These are phyloP conservation scores for Exophiala viscosa DNA, from an alignment of 2,329 filamentous ascomycete genomes.

Conservation along the genomic window DNA sequence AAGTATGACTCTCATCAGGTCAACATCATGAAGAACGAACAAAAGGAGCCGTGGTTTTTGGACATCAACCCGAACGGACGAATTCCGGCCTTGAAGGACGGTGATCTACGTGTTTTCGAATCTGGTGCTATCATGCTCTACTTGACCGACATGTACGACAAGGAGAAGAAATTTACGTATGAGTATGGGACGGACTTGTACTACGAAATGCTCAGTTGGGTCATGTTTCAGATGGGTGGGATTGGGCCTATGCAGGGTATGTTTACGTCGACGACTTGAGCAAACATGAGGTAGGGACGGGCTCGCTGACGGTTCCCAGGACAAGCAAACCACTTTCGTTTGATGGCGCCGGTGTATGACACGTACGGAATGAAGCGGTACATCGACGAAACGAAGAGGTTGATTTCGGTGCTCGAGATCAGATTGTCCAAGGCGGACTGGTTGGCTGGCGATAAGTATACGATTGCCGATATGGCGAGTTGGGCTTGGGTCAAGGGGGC, in stretches of 20 bases:
- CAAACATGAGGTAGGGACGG: neutral
- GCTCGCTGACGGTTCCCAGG: slow-evolving; percentile 28
- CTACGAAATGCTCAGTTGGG: slow-evolving; percentile 44
- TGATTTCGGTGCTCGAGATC: slow-evolving; percentile 46
- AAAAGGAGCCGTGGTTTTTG: slow-evolving; percentile 46
- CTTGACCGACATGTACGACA: slow-evolving; percentile 43
- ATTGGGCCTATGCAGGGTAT: slow-evolving; percentile 39
- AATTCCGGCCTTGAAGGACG: slow-evolving; percentile 46
- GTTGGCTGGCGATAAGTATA: slow-evolving; percentile 46
- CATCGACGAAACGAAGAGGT: slow-evolving; percentile 46
- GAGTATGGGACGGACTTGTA: slow-evolving; percentile 41
- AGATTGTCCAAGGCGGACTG: slow-evolving; percentile 41
- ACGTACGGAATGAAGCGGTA: slow-evolving; percentile 47
- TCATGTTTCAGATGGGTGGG: slow-evolving; percentile 45
- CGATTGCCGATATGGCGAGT: slow-evolving; percentile 47
- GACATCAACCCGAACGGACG: slow-evolving; percentile 50
- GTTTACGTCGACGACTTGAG: neutral
- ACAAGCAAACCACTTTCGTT: slow-evolving; percentile 48
- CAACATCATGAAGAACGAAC: slow-evolving; percentile 42
- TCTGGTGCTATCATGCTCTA: slow-evolving; percentile 47
- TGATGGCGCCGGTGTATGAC: slow-evolving; percentile 42
- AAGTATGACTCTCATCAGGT: slow-evolving; percentile 36
- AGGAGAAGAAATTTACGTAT: slow-evolving; percentile 42
- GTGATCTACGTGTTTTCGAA: slow-evolving; percentile 42
- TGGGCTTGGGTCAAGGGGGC: slow-evolving; percentile 41